Evolutionary conservation across 495 filamentous ascomycete species (phyloP).

Genomic region (Podospora sp.): DNA sequence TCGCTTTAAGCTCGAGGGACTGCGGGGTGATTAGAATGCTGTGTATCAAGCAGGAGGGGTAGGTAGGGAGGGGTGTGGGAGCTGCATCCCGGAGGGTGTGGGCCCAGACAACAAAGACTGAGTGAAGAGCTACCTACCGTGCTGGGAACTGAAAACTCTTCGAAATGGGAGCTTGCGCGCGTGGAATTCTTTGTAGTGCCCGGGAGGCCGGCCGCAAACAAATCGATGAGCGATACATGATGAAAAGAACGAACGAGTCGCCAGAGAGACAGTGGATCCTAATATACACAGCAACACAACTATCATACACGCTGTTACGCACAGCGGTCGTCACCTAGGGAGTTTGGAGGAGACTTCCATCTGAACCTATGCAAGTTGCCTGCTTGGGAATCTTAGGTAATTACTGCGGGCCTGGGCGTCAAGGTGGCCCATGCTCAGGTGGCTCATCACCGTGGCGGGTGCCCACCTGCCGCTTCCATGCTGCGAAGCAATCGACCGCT

Average conservation of each 20-base stretch:
- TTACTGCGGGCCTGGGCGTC: not conserved
- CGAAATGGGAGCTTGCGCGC: slow-evolving; percentile 18
- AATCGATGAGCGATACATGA: slow-evolving; percentile 34
- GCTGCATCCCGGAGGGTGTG: slow-evolving; percentile 11
- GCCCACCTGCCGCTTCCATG: slow-evolving; percentile 6
- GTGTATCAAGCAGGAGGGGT: not conserved
- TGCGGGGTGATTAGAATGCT: slow-evolving; percentile 22
- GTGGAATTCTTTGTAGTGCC: slow-evolving; percentile 26
- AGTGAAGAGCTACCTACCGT: slow-evolving; percentile 20
- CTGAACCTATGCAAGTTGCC: not conserved
- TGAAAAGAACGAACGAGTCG: slow-evolving; percentile 17
- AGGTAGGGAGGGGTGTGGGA: slow-evolving; percentile 3
- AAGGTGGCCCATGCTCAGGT: not conserved
- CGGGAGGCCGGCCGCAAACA: slow-evolving; percentile 28
- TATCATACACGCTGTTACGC: slow-evolving; percentile 4
- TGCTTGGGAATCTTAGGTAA: not conserved
- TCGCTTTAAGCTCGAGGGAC: slow-evolving; percentile 23
- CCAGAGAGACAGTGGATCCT: not conserved
- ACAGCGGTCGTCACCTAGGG: slow-evolving; percentile 1
- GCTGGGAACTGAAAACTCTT: slow-evolving; percentile 30
- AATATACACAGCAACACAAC: slow-evolving; percentile 27
- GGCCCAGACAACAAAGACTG: not conserved
- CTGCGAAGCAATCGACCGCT: not conserved
- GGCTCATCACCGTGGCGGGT: not conserved
- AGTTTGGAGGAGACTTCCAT: slow-evolving; percentile 6